Conservation (phyloP, 2,329 filamentous ascomycete species). For the Xylariaceae sp. region DNA sequence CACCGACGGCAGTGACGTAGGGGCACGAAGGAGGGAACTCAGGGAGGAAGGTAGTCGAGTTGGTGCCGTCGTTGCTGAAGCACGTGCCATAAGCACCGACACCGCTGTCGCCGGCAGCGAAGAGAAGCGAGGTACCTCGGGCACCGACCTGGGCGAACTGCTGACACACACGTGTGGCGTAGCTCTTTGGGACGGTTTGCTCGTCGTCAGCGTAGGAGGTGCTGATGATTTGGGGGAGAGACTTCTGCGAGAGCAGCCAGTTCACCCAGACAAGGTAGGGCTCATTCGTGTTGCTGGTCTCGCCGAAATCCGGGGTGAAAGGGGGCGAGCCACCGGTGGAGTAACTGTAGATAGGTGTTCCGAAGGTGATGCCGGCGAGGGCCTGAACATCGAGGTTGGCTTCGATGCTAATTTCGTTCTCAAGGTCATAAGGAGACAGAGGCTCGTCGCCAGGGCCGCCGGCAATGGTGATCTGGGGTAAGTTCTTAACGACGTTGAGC, state of each 20-base stretch:
- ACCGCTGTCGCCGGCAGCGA: slow-evolving; percentile 48
- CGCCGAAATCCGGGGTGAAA: slow-evolving; percentile 24
- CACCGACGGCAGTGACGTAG: slow-evolving; percentile 32
- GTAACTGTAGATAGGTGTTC: slow-evolving; percentile 30
- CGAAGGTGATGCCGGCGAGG: slow-evolving; percentile 29
- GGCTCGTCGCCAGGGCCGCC: slow-evolving; percentile 29
- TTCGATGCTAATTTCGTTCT: slow-evolving; percentile 23
- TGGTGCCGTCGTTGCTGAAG: slow-evolving; percentile 52
- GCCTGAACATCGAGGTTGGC: slow-evolving; percentile 31
- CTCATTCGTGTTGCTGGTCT: slow-evolving; percentile 42
- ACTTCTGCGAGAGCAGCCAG: slow-evolving; percentile 42
- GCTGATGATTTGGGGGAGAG: slow-evolving; percentile 53
- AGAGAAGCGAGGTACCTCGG: slow-evolving; percentile 49
- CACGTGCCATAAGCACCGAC: slow-evolving; percentile 37
- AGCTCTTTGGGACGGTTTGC: slow-evolving; percentile 47
- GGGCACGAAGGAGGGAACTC: slow-evolving; percentile 48
- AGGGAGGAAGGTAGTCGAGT: slow-evolving; percentile 50
- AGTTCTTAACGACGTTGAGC: slow-evolving; percentile 29
- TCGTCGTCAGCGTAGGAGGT: slow-evolving; percentile 59
- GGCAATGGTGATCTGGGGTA: slow-evolving; percentile 33
- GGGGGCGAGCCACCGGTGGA: slow-evolving; percentile 33
- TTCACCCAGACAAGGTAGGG: slow-evolving; percentile 54
- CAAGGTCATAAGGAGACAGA: slow-evolving; percentile 24
- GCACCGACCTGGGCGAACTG: slow-evolving; percentile 50
- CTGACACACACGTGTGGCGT: slow-evolving; percentile 50